A percentile compares a stretch with the other conserved stretches of the same genome.
Evolutionary conservation across 352 stramenopile species (phyloP).

Genomic region (Phytophthora litchii): DNA sequence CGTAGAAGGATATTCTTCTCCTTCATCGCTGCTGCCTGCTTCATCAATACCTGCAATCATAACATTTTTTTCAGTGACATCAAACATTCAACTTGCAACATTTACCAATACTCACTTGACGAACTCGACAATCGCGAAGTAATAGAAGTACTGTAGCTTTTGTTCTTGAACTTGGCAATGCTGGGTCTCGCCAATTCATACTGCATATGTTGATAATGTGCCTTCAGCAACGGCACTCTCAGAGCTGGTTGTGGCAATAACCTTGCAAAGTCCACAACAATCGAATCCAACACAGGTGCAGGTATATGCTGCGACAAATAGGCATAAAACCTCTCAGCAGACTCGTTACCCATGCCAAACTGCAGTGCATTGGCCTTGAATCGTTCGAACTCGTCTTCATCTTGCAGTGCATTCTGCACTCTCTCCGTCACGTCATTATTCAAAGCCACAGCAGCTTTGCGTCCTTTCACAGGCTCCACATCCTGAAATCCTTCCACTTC

Average conservation of each 20-base stretch:
- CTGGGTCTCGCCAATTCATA: conserved; percentile 32
- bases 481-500: conserved; percentile 69
- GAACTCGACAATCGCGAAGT: conserved; percentile 38
- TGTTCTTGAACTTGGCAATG: conserved; percentile 50
- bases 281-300: conserved; percentile 56
- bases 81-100: background rate
- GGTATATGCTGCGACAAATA: conserved; percentile 69
- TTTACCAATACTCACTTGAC: conserved; percentile 28
- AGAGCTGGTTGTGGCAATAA: conserved; percentile 65
- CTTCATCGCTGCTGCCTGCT: conserved; percentile 62
- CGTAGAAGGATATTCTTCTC: conserved; percentile 73
- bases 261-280: conserved; percentile 84
- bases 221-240: conserved; percentile 71
- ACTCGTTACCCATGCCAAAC: conserved; percentile 75
- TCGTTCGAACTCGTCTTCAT: conserved; percentile 67
- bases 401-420: conserved; percentile 53
- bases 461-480: conserved; percentile 75
- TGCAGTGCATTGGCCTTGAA: conserved; percentile 83
- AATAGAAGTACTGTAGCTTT: conserved; percentile 66
- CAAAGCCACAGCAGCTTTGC: conserved; percentile 71
- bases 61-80: background rate
- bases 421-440: conserved; percentile 82
- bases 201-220: conserved; percentile 65
- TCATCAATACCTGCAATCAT: conserved; percentile 32
- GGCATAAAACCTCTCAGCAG: conserved; percentile 64